Conservation (phyloP, 495 filamentous ascomycete species). For the Staphylotrichum tortipilum region DNA sequence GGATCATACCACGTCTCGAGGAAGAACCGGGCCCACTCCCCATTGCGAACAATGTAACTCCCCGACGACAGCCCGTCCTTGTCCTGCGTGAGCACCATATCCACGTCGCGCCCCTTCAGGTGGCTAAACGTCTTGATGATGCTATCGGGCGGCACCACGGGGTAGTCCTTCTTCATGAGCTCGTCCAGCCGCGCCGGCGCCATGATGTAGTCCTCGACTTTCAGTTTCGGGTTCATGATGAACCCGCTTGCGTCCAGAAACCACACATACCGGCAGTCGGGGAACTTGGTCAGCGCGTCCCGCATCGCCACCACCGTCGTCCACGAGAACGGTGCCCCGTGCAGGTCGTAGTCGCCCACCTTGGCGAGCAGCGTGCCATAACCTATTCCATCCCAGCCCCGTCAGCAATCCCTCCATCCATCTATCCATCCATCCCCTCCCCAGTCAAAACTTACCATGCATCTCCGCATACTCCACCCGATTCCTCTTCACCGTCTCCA, state of each 20-base stretch:
- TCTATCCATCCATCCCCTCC: too few species aligned
- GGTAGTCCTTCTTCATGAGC: constrained; percentile 74
- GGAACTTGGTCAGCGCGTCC: constrained; percentile 75
- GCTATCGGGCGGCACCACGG: constrained; percentile 89
- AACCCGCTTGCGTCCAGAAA: constrained; percentile 73
- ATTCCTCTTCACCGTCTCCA: constrained; percentile 69
- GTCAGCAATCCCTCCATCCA: too few species aligned
- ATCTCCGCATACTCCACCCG: constrained; percentile 74
- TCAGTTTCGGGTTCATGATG: constrained; percentile 73
- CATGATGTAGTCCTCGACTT: constrained; percentile 65
- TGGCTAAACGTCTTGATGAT: constrained; percentile 92
- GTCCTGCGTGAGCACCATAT: constrained; percentile 81
- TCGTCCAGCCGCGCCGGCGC: constrained; percentile 55
- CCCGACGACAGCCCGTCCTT: constrained; percentile 64
- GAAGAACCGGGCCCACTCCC: constrained; percentile 88
- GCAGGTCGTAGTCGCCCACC: constrained; percentile 65
- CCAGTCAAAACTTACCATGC: constrained; percentile 80
- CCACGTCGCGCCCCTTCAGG: constrained; percentile 64
- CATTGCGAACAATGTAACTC: constrained; percentile 72
- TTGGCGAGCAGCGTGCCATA: constrained; percentile 81
- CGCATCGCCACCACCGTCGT: constrained; percentile 74
- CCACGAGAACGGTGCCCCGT: constrained; percentile 62
- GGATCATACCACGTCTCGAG: constrained; percentile 96
- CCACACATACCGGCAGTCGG: constrained; percentile 72
- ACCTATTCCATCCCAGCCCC: too few species aligned